Evolutionary conservation across 2,329 filamentous ascomycete genomes (phyloP), one percentile per base, ranked within the genome.

Genomic region (Phyllosticta citriasiana): DNA sequence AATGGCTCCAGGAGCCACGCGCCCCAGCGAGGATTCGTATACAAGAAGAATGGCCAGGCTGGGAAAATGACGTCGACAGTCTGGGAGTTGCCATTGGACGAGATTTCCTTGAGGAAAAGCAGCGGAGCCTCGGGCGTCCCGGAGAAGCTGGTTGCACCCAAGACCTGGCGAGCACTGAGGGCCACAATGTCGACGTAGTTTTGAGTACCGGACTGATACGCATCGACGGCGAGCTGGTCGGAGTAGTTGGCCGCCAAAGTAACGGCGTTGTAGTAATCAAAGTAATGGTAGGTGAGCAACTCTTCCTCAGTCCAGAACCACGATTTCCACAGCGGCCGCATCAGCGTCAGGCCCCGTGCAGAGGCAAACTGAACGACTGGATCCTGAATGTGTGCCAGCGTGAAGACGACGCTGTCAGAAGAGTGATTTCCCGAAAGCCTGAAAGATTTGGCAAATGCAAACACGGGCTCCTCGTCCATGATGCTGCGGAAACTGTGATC

Each of bases 31-130:
- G 89, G 89, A 66, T 92, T 91, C 19, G 89, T 91, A 70, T 93
- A 94, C 22, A 93, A 72, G 77, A 93, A 93, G 79, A 93, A 94
- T 0, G 90, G 89, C 73, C 91, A 92, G 0, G 89, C 82, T 0
- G 89, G 90, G 77, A 91, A 94, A 67, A 95, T 93, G 61, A 95
- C 88, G 75, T 93, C 89, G 10, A 94, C 88, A 0, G 89, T 94
- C 70, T 94, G 89, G 72, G 86, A 86, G 68, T 95, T 93, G 3
- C 89, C 89, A 67, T 93, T 88, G 2, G 88, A 91, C 1, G 88
- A 91, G 61, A 94, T 93, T 71, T 94, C 90, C 70, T 94, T 94
- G 63, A 93, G 76, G 74, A 94, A 94, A 24, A 94, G 73, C 52
- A 93, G 80, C 0, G 88, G 88, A 64, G 84, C 80, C 3, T 90